Evolutionary conservation across 2,329 filamentous ascomycete genomes (phyloP).

Genomic region (Neofusicoccum parvum): DNA sequence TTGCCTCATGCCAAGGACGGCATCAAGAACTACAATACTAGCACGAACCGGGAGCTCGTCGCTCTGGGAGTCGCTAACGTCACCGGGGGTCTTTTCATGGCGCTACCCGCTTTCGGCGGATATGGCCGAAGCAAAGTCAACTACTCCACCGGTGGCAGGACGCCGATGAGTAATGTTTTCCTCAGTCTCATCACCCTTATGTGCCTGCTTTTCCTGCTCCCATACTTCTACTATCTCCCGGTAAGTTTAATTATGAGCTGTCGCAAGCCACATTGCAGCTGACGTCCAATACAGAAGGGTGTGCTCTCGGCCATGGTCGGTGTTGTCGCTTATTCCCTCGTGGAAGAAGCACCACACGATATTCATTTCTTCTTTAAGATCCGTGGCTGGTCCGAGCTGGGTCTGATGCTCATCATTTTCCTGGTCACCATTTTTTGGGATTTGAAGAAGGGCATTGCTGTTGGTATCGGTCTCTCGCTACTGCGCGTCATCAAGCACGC

Average conservation of each 20-base stretch:
- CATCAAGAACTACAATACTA: conserved; percentile 79
- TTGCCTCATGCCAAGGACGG: conserved; percentile 54
- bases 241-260: conserved; percentile 55
- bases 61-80: conserved; percentile 89
- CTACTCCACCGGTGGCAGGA: conserved; percentile 85
- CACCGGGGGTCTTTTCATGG: conserved; percentile 89
- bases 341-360: conserved; percentile 94
- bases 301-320: conserved; percentile 93
- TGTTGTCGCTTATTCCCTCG: conserved; percentile 89
- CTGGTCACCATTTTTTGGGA: conserved; percentile 93
- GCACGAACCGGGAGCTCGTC: conserved; percentile 89
- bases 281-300: conserved; percentile 66
- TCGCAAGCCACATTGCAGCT: not conserved
- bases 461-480: conserved; percentile 88
- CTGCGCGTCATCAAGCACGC: conserved; percentile 87
- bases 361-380: conserved; percentile 87
- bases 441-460: conserved; percentile 86
- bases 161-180: conserved; percentile 90
- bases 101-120: conserved; percentile 89
- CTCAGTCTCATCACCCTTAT: conserved; percentile 80
- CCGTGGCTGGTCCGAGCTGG: conserved; percentile 80
- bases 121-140: conserved; percentile 97
- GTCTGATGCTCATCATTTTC: conserved; percentile 88
- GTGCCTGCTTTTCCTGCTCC: conserved; percentile 78
- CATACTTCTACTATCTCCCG: conserved; percentile 94